A percentile compares a stretch with the other conserved stretches of the same genome.
These are phyloP conservation scores for Penicillium canariense DNA, from an alignment of 495 filamentous ascomycete genomes.

Conservation along the genomic window DNA sequence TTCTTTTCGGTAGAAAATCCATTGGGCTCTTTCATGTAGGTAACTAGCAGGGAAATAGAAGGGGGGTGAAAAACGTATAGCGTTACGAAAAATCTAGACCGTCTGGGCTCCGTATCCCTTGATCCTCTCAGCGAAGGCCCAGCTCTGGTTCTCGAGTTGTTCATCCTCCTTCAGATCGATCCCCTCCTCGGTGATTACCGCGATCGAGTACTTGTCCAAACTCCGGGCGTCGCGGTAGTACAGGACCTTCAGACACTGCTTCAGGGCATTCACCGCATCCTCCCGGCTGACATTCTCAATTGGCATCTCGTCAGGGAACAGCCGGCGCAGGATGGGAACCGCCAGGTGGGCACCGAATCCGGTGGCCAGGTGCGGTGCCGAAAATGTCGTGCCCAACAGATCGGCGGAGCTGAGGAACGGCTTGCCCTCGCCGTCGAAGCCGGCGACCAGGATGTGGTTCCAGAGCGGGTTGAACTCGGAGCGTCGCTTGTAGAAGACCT, in stretches of 20 bases:
- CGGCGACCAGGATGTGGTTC: conserved; percentile 90
- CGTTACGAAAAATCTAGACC: conserved; percentile 34
- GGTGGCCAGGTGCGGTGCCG: conserved; percentile 81
- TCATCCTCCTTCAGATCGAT: conserved; percentile 81
- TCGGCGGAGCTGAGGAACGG: conserved; percentile 91
- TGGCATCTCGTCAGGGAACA: conserved; percentile 76
- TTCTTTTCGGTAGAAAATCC: conserved; percentile 1
- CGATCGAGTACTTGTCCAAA: conserved; percentile 86
- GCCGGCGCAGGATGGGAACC: conserved; percentile 80
- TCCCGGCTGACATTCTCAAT: conserved; percentile 70
- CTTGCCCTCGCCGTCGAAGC: conserved; percentile 72
- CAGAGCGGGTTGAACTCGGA: conserved; percentile 95
- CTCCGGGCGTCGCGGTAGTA: conserved; percentile 96
- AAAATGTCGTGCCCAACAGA: conserved; percentile 89
- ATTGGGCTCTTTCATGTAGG: conserved; percentile 11
- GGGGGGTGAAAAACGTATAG: conserved; percentile 13
- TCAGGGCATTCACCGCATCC: conserved; percentile 72
- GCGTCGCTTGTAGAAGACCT: conserved; percentile 91
- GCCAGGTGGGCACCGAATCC: conserved; percentile 93
- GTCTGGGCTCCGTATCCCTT: conserved; percentile 72
- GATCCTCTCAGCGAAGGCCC: conserved; percentile 92
- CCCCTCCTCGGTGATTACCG: conserved; percentile 75
- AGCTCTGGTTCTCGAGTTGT: conserved; percentile 80
- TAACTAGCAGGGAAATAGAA: neutral
- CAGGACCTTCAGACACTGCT: conserved; percentile 95